Conservation (phyloP, 1,284 basidiomycete species). For the Ceratobasidium theobromae region DNA sequence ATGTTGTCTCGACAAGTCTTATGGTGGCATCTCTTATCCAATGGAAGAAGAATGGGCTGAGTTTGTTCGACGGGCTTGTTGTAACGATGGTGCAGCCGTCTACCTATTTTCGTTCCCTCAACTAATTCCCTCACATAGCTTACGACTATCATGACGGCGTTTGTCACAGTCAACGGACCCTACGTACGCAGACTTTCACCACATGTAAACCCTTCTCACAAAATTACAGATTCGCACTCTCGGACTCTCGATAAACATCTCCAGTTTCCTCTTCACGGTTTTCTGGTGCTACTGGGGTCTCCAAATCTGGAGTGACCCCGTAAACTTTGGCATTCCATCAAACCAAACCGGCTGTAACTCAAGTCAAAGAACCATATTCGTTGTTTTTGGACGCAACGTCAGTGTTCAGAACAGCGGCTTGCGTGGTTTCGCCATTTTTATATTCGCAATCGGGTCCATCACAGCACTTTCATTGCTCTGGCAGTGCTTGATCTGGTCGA, state of each 20-base stretch:
- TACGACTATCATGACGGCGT: conserved; percentile 29
- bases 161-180: conserved; percentile 17
- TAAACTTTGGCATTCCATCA: conserved; percentile 7
- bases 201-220: background rate
- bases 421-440: conserved; percentile 24
- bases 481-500: background rate
- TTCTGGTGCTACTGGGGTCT: conserved; percentile 31
- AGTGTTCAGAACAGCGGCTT: background rate
- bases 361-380: background rate
- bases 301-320: conserved; percentile 15
- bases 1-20: conserved; percentile 18
- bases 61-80: conserved; percentile 13
- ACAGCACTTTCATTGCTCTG: background rate
- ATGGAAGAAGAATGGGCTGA: background rate
- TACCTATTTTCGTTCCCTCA: background rate
- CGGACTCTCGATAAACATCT: conserved; percentile 13
- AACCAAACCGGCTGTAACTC: background rate
- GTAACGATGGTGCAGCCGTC: conserved; percentile 5
- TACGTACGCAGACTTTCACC: conserved; percentile 1
- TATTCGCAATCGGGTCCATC: conserved; percentile 13
- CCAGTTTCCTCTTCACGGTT: conserved; percentile 19
- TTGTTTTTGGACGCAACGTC: conserved; percentile 19
- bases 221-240: conserved; percentile 4
- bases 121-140: background rate
- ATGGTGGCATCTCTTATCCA: conserved; percentile 20